Percentiles rank a stretch among this genome's conserved stretches.
Conservation (phyloP, 1,139 yeast species). For the Yamadazyma dendronema region DNA sequence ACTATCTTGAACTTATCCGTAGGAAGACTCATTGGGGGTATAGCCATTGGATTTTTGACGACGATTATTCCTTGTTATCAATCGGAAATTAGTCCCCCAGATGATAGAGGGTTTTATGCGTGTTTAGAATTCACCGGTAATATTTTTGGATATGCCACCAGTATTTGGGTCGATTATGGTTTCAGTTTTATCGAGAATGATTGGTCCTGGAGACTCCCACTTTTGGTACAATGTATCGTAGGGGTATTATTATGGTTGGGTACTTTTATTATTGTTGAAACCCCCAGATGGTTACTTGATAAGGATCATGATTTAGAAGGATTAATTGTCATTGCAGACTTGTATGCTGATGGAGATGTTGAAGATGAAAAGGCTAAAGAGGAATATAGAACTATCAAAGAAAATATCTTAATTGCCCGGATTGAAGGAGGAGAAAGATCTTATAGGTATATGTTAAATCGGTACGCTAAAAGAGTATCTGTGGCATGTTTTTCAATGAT, state of each 20-base stretch:
- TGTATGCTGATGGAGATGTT: constrained; percentile 46
- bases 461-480: constrained; percentile 72
- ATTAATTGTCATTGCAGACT: constrained; percentile 46
- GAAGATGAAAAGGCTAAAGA: constrained; percentile 65
- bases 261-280: constrained; percentile 74
- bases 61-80: constrained; percentile 95
- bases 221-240: constrained; percentile 71
- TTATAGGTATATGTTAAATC: constrained; percentile 60
- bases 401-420: constrained; percentile 54
- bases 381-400: constrained; percentile 47
- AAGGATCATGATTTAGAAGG: constrained; percentile 91
- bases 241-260: constrained; percentile 72
- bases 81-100: constrained; percentile 87
- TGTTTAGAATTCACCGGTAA: constrained; percentile 93
- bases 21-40: constrained; percentile 80
- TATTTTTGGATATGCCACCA: constrained; percentile 78
- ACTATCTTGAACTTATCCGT: constrained; percentile 49
- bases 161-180: constrained; percentile 89
- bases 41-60: constrained; percentile 88
- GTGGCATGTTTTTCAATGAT: constrained; percentile 90
- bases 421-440: constrained; percentile 71
- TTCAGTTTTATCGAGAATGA: constrained; percentile 58
- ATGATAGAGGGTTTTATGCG: constrained; percentile 83
- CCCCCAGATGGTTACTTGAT: constrained; percentile 87
- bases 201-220: constrained; percentile 77